Conservation (phyloP, 495 filamentous ascomycete genomes). For the Penicillium nucicola region DNA sequence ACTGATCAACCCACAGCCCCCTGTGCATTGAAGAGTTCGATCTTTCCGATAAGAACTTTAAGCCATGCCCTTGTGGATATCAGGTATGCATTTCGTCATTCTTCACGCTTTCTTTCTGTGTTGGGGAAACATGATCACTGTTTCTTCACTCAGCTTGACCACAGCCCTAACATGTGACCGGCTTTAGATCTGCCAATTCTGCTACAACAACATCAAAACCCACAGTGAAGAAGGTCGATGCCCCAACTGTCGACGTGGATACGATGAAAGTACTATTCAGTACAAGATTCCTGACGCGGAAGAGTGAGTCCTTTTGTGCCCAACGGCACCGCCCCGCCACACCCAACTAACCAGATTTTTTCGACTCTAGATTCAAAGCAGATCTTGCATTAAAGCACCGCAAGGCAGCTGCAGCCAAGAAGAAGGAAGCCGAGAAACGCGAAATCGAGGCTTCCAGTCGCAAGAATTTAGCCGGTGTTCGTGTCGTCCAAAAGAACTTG, state of each 20-base stretch:
- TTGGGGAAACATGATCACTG: background rate
- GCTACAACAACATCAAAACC: constrained; percentile 93
- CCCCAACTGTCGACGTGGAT: constrained; percentile 90
- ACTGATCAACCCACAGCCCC: constrained; percentile 55
- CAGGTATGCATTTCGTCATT: constrained; percentile 59
- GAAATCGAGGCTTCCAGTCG: constrained; percentile 93
- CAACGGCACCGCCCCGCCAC: background rate
- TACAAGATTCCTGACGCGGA: constrained; percentile 91
- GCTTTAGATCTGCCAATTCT: constrained; percentile 94
- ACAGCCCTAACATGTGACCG: background rate
- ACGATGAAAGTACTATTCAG: constrained; percentile 94
- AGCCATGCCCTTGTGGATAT: constrained; percentile 96
- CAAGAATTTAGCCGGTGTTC: constrained; percentile 89
- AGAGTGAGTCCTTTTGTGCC: constrained; percentile 61
- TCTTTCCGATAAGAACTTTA: constrained; percentile 94
- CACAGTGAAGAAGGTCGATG: constrained; percentile 93
- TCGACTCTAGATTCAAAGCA: constrained; percentile 63
- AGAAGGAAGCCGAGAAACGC: constrained; percentile 92
- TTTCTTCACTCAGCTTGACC: no score
- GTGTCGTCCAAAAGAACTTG: constrained; percentile 96
- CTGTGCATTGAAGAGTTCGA: constrained; percentile 99
- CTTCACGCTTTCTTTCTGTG: background rate
- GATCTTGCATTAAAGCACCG: constrained; percentile 87
- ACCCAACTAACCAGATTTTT: constrained; percentile 5
- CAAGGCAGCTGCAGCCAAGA: constrained; percentile 83